Conservation (phyloP, 2,329 filamentous ascomycete genomes). For the Lojkania enalia region DNA sequence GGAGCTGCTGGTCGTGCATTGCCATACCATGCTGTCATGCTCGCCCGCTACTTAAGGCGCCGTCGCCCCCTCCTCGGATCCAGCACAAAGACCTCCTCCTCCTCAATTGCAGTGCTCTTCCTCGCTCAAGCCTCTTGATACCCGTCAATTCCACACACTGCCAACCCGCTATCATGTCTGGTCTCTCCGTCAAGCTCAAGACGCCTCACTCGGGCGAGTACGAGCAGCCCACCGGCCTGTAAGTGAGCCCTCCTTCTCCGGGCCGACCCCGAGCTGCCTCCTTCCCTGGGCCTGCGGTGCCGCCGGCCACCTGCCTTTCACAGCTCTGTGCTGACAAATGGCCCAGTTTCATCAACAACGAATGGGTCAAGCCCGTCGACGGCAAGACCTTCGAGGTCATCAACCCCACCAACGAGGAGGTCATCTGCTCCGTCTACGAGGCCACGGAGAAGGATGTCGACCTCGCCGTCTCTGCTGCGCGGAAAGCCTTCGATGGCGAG, state of each 20-base stretch:
- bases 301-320: background rate
- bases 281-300: constrained; percentile 1
- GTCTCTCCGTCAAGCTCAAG: constrained; percentile 61
- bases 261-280: constrained; percentile 3
- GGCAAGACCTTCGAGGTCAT: constrained; percentile 91
- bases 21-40: constrained; percentile 30
- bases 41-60: constrained; percentile 35
- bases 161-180: constrained; percentile 48
- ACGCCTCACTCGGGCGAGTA: constrained; percentile 67
- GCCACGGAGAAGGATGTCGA: constrained; percentile 84
- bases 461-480: constrained; percentile 80
- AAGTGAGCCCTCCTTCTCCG: constrained; percentile 55
- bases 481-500: constrained; percentile 77
- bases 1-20: constrained; percentile 16
- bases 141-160: constrained; percentile 24
- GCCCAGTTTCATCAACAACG: constrained; percentile 84
- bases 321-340: constrained; percentile 17
- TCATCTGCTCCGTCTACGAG: constrained; percentile 81
- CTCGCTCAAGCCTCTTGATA: constrained; percentile 22
- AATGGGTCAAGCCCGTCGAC: constrained; percentile 81
- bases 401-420: constrained; percentile 83
- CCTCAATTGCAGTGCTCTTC: constrained; percentile 17
- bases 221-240: constrained; percentile 58
- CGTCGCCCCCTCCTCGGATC: constrained; percentile 26
- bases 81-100: constrained; percentile 9